Evolutionary conservation across 306 rosid genomes (phyloP), one percentile per base, ranked within the genome.

Genomic region (Calophaca sinica): DNA sequence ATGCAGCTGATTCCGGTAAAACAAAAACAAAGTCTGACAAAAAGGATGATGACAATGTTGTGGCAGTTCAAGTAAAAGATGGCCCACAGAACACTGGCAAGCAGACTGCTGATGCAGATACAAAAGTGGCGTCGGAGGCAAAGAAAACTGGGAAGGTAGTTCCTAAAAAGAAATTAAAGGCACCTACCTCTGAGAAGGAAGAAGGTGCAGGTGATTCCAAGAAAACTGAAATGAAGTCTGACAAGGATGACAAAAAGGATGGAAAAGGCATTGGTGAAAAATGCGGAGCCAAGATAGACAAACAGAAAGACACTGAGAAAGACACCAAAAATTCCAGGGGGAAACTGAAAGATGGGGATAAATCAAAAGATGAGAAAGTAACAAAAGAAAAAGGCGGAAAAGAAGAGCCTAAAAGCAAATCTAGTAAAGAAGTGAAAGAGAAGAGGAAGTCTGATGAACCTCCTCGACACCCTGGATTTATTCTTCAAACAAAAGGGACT

Each of bases 391-490:
- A 63, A 46, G 84, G 75, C 73, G 88, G 81, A 7, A 91, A 87
- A 68, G 93, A 84, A 65, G 96, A 83, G 50, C 77, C 86, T 68
- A 89, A 83, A 84, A 80, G 80, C 87, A 92, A 91, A 86, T 75
- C 88, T 70, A 86, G 68, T 82, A 94, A 82, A 72, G 96, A 90
- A 66, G 61, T 75, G 69, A 92, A 92, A 80, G 99, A 92, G 65
- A 90, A 83, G 82, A 89, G 73, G 69, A 94, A 86, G 85, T 69
- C 87, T 72, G 99, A 91, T 75, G 99, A 96, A 80, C 89, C 90
- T 86, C 99, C 98, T 73, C 92, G 98, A 49, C 97, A 91, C 86
- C 88, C 97, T 35, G 99, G 99, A 67, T 86, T 90, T 46, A 85
- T 96, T 81, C 81, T 96, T 73, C 89, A 83, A 78, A 84, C 99